These are phyloP conservation scores for Penicillium aurantiogriseum DNA, from an alignment of 2,329 filamentous ascomycete genomes.

Conservation along the genomic window DNA sequence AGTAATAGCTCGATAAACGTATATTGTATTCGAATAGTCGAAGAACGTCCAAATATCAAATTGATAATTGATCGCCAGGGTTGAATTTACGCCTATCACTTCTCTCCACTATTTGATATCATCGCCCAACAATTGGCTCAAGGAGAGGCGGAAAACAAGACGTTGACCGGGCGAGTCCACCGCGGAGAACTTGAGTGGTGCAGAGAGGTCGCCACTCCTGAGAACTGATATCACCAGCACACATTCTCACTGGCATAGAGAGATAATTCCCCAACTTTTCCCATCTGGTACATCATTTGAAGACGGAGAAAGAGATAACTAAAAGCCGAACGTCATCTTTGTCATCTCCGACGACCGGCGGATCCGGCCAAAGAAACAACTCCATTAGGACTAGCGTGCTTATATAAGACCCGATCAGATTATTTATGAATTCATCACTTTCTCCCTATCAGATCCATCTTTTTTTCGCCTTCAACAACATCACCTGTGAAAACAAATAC, in stretches of 20 bases:
- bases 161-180: constrained; percentile 14
- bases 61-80: not conserved
- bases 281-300: not conserved
- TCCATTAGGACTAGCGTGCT: constrained; percentile 19
- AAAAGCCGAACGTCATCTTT: constrained; percentile 7
- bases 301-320: not conserved
- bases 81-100: not conserved
- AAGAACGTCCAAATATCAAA: not conserved
- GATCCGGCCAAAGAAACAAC: constrained; percentile 15
- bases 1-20: not conserved
- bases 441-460: constrained; percentile 23
- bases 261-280: not conserved
- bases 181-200: constrained; percentile 21
- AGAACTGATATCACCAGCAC: constrained; percentile 17
- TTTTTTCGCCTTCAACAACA: constrained; percentile 17
- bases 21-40: not conserved
- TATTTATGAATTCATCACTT: constrained; percentile 30
- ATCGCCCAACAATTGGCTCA: constrained; percentile 19
- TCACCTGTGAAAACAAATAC: not conserved
- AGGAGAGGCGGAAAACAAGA: constrained; percentile 17
- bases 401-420: constrained; percentile 26
- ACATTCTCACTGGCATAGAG: constrained; percentile 3
- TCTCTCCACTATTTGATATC: constrained; percentile 24
- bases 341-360: constrained; percentile 27
- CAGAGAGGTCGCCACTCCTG: constrained; percentile 14